Evolutionary conservation across 2,329 filamentous ascomycete species (phyloP), one percentile per base, ranked within the genome.

Genomic region (Colletotrichum brevisporum): DNA sequence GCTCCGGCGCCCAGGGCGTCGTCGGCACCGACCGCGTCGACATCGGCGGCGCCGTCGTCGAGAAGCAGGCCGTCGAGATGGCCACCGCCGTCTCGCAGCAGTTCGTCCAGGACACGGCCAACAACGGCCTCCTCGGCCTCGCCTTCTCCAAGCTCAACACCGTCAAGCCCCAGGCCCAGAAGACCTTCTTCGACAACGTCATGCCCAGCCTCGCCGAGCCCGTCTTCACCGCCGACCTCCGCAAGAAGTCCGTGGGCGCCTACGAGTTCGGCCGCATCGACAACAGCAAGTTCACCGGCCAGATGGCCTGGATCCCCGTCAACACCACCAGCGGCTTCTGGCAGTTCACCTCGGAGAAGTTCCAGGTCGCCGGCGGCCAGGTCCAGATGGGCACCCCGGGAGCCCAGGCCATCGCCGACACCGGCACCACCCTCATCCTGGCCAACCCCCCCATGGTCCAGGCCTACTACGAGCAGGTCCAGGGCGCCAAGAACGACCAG

Each of bases 231-330:
- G 91, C 90, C 26, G 86, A 91, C 69, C 83, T 95, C 52, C 88
- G 88, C 75, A 85, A 87, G 72, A 83, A 85, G 67, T 83, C 83
- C 16, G 81, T 84, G 2, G 92, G 92, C 53, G 85, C 87, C 36
- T 95, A 94, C 80, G 90, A 94, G 76, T 95, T 95, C 74, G 93
- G 93, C 69, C 85, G 79, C 73, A 90, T 95, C 74, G 91, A 95
- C 76, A 76, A 75, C 2, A 81, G 81, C 64, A 89, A 92, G 74
- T 92, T 91, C 78, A 83, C 78, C 2, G 92, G 92, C 41, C 74
- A 84, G 4, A 85, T 95, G 74, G 79, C 84, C 24, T 93, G 90
- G 76, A 83, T 90, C 21, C 82, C 86, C 10, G 84, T 94, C 70
- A 87, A 93, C 76, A 84, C 83, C 18, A 84, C 83, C 12, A 80